Base-by-base conservation (phyloP, 164 flowering plant genomes). In the Annona squamosa region DNA sequence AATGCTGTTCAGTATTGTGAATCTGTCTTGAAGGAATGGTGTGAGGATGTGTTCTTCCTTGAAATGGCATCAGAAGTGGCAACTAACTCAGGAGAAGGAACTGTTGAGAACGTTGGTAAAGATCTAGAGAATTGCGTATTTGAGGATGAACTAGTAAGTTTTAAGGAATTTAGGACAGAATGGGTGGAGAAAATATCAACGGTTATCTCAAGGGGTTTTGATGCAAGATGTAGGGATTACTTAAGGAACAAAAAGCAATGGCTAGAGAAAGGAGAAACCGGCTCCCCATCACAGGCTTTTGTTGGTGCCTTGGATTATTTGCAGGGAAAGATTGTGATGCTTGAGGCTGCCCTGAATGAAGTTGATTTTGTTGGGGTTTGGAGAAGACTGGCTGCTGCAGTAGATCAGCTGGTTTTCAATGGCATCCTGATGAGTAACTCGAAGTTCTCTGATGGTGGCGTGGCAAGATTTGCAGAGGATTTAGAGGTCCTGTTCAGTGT, bases 121-220 rank as follows among this genome's bases (percentile, higher is more conserved):
- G 80, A 78, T 65, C 65, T 68, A 47, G 78, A 69, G 46, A 76
- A 46, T 74, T 82, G 89, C 68, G 73, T 92, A 19, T 84, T 93
- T 66, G 81, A 85, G 37, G 85, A 82, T 68, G 97, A 92, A 82
- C 82, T 89, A 6, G 68, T 70, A 59, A 89, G 78, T 74, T 73
- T 96, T 70, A 89, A 88, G 76, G 77, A 80, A 26, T 90, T 92
- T 71, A 85, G 90, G 71, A 67, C n/a, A 41, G 96, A 89, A 68
- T 96, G 98, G 99, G 81, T 83, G 64, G 91, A 86, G 67, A 96
- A 90, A 81, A 45, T 92, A 69, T 87, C 94, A 46, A 83, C 88
- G 65, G 97, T 89, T 77, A 80, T 90, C 74, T 79, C 89, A 79
- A 85, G 98, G 79, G 99, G 98, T 18, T 96, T 96, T 75, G 97